Conservation (phyloP, 768 basidiomycete species). For the Hypholoma sublateritium region DNA sequence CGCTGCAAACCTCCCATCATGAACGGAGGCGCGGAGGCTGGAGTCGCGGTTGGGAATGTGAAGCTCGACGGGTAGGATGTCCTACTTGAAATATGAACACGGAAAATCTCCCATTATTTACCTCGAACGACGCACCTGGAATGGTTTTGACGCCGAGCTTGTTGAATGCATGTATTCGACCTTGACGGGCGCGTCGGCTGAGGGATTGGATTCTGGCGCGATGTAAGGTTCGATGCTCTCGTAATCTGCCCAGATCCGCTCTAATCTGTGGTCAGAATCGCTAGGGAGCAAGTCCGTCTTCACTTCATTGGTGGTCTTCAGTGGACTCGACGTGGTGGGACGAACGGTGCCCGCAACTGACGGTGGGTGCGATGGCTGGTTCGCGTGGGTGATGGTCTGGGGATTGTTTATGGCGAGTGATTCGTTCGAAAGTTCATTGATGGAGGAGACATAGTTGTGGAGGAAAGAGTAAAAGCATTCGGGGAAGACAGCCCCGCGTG, state of each 20-base stretch:
- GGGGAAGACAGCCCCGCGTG: slow-evolving; percentile 80
- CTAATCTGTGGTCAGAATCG: slow-evolving; percentile 84
- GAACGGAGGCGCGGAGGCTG: slow-evolving; percentile 55
- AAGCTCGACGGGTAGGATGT: slow-evolving; percentile 76
- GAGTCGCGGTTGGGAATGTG: slow-evolving; percentile 73
- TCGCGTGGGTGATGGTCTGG: slow-evolving; percentile 26
- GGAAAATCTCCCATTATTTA: background rate
- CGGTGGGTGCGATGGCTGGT: slow-evolving; percentile 29
- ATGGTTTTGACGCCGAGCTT: slow-evolving; percentile 43
- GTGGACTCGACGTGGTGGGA: slow-evolving; percentile 30
- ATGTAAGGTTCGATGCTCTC: slow-evolving; percentile 78
- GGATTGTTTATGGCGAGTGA: slow-evolving; percentile 41
- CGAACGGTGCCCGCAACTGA: slow-evolving; percentile 31
- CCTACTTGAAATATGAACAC: slow-evolving; percentile 36
- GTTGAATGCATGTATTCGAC: slow-evolving; percentile 50
- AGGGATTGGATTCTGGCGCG: slow-evolving; percentile 43
- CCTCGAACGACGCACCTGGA: slow-evolving; percentile 46
- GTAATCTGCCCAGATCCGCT: slow-evolving; percentile 86
- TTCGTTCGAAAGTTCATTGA: slow-evolving; percentile 63
- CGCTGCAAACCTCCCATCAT: slow-evolving; percentile 41
- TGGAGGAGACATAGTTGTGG: slow-evolving; percentile 81
- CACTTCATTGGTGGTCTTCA: slow-evolving; percentile 19
- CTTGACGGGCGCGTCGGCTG: slow-evolving; percentile 49
- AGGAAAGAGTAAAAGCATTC: slow-evolving; percentile 95
- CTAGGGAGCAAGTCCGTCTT: slow-evolving; percentile 53